A percentile compares a stretch with the other conserved stretches of the same genome.
These are phyloP conservation scores for Chlamydomonas reinhardtii DNA, from an alignment of 163 green algal genomes.

Conservation along the genomic window DNA sequence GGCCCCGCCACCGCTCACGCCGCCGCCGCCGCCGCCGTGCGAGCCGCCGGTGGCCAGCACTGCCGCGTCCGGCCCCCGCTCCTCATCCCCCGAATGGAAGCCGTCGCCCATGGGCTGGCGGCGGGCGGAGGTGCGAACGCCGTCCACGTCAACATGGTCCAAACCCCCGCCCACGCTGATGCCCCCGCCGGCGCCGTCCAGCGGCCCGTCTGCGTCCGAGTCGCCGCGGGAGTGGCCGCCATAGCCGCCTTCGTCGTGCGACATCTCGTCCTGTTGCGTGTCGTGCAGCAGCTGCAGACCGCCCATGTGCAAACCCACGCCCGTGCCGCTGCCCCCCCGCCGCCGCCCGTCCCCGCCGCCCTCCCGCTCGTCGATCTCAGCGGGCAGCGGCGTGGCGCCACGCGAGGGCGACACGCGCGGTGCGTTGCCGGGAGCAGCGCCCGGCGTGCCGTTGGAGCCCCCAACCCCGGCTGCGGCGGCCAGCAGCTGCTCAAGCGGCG, in stretches of 20 bases:
- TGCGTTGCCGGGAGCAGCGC: background rate
- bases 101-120: no score
- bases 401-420: no score
- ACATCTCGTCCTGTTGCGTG: background rate
- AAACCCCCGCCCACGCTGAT: background rate
- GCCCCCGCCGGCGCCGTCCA: background rate
- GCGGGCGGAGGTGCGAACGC: no score
- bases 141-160: no score
- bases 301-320: background rate
- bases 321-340: background rate
- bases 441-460: background rate
- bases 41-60: no score
- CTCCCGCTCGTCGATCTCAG: background rate
- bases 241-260: slow-evolving; percentile 9
- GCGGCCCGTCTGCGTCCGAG: slow-evolving; percentile 25
- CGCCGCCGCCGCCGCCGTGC: background rate
- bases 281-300: slow-evolving; percentile 15
- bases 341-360: no score
- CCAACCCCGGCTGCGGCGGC: background rate
- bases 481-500: background rate
- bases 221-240: background rate
- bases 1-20: background rate
- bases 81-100: background rate
- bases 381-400: no score
- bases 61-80: background rate